phyloP scores from a whole-genome alignment of 352 stramenopile species.

The Phytopythium cucurbitacearum region DNA sequence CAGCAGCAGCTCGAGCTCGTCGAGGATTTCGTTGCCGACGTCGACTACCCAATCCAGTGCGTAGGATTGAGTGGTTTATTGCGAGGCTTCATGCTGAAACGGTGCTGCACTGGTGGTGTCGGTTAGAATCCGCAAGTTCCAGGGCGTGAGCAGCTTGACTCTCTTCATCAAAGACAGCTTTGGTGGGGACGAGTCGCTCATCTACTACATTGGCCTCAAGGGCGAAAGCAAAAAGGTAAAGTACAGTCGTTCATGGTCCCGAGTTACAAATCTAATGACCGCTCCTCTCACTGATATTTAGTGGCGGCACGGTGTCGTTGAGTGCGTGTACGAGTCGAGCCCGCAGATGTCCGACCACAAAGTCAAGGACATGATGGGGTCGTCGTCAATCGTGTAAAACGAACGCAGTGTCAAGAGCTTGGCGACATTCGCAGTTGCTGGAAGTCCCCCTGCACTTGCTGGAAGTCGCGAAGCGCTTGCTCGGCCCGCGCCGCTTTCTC shows the following conservation, averaged over 20 bases:
- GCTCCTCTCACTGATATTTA: constrained; percentile 18
- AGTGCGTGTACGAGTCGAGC: constrained; percentile 80
- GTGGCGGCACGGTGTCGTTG: constrained; percentile 82
- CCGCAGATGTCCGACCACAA: constrained; percentile 78
- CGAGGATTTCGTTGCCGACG: constrained; percentile 52
- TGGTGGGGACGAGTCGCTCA: constrained; percentile 59
- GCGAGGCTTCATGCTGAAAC: no score
- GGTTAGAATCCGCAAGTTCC: constrained; percentile 79
- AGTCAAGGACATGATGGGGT: constrained; percentile 42
- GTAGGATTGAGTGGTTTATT: constrained; percentile 14
- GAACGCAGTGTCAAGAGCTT: constrained; percentile 11
- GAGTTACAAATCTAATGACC: not conserved
- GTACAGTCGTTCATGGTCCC: not conserved
- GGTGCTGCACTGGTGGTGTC: not conserved
- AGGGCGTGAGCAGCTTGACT: constrained; percentile 78
- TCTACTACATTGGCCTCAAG: constrained; percentile 88
- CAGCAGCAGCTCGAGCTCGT: constrained; percentile 75
- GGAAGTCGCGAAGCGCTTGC: constrained; percentile 48
- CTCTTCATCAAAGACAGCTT: constrained; percentile 79
- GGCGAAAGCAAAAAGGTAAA: constrained; percentile 83
- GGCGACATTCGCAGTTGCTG: constrained; percentile 19
- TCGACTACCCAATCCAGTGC: constrained; percentile 78
- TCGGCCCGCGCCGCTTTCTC: constrained; percentile 43
- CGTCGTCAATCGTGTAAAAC: constrained; percentile 49
- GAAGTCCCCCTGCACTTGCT: constrained; percentile 37